Conservation (phyloP, 257 asterid genomes). For the Lycium ferocissimum region DNA sequence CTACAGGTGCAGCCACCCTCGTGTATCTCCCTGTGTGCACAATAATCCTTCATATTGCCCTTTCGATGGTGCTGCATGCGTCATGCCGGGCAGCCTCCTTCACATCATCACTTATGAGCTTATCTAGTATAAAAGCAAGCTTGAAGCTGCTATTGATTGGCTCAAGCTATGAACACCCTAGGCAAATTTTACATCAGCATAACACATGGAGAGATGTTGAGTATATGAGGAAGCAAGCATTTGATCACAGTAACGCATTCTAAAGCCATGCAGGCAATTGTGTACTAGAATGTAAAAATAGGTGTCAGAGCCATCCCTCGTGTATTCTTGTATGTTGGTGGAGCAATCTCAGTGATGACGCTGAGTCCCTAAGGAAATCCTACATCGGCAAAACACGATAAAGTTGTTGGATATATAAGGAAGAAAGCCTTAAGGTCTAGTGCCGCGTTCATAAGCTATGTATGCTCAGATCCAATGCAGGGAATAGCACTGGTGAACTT, state of each 20-base stretch:
- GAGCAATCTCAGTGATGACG: neutral
- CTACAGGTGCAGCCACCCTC: neutral
- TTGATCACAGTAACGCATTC: constrained; percentile 4
- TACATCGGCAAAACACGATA: neutral
- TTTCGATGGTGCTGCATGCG: neutral
- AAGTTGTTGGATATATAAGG: neutral
- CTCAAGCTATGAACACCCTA: neutral
- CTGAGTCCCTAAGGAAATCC: constrained; percentile 2
- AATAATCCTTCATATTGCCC: neutral
- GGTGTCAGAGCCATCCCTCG: neutral
- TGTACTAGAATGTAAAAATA: neutral
- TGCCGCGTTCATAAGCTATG: neutral
- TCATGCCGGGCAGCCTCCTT: neutral
- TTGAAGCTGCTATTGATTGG: neutral
- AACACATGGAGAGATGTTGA: neutral
- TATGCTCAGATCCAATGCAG: neutral
- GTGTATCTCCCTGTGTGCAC: neutral
- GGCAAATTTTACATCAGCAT: neutral
- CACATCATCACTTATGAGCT: neutral
- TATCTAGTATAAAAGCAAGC: constrained; percentile 9
- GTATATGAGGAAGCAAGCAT: neutral
- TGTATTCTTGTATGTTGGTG: neutral
- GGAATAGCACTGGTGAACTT: neutral
- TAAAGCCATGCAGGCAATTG: neutral
- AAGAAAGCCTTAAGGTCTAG: neutral